Base-by-base conservation (phyloP, 163 green algal genomes). In the Volvox carteri region DNA sequence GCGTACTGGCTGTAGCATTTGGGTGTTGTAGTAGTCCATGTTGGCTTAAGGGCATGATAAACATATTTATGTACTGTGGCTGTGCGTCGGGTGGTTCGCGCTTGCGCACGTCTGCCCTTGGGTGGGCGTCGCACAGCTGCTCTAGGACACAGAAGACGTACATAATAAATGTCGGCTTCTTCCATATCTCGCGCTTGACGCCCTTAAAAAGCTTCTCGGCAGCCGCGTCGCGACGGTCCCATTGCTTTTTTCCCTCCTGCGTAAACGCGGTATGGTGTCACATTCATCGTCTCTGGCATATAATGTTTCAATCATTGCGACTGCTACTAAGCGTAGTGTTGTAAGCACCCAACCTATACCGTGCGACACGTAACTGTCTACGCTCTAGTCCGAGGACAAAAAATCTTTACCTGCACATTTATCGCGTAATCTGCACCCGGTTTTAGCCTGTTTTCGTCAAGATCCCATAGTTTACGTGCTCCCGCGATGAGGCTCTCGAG, bases 161-260 rank as follows among this genome's bases (percentile, higher is more conserved):
- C 42, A 92, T 91, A 3, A 90, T 12, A 70, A 93, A 97, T 3
- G 93, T 96, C 12, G 88, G 89, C 21, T 90, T 86, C 44, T 90
- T 68, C 89, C 93, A 95, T 16, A 93, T 87, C 0, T 89, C 54
- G 4, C 90, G 58, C 18, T 74, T 90, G 33, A 95, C 92, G 5
- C 78, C 92, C n/a, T 60, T 73, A 72, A 95, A 95, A 28, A 96
- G 92, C 74, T 93, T 94, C 25, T 86, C 75, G 28, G 73, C n/a
- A 14, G 91, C 93, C 2, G 54, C 85, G 42, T 95, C 92, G 39
- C 85, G 28, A 3, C 87, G 87, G 11, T 93, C 37, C 78, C 89
- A 95, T 5, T 78, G 84, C 56, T 81, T 79, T 86, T 95, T 95
- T 11, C 90, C 94, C 19, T 60, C 46, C 93, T 95, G 88, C 39